phyloP scores from a whole-genome alignment of 495 filamentous ascomycete genomes.

The Trichocladium antarcticum region DNA sequence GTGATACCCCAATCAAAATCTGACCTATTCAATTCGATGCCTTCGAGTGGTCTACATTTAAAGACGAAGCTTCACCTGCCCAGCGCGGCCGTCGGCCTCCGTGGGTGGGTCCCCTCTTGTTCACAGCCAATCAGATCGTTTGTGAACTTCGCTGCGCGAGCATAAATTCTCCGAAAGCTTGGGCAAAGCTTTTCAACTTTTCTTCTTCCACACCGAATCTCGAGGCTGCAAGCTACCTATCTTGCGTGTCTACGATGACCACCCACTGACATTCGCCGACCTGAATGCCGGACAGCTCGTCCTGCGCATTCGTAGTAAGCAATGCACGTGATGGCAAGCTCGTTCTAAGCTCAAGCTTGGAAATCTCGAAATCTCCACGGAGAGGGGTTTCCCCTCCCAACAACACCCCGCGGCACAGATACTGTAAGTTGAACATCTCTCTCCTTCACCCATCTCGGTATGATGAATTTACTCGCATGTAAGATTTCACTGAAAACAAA shows the following conservation, averaged over 20 bases:
- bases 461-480: slow-evolving; percentile 52
- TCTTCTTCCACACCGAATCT: slow-evolving; percentile 3
- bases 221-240: neutral
- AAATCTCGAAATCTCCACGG: slow-evolving; percentile 1
- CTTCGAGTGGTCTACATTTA: too few relatives aligned
- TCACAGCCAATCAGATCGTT: slow-evolving; percentile 3
- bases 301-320: neutral
- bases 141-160: neutral
- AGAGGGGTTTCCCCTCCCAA: slow-evolving; percentile 2
- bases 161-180: slow-evolving; percentile 10
- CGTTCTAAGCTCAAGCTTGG: neutral
- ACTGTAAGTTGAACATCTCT: slow-evolving; percentile 10
- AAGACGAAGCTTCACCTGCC: too few relatives aligned
- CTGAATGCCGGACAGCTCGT: neutral
- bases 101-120: neutral
- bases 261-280: neutral
- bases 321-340: slow-evolving; percentile 7
- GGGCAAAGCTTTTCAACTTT: slow-evolving; percentile 1
- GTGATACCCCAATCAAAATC: slow-evolving; percentile 21
- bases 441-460: slow-evolving; percentile 14
- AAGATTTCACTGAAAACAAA: slow-evolving; percentile 34
- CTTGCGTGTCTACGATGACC: neutral
- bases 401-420: neutral
- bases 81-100: too few relatives aligned
- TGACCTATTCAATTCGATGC: neutral